phyloP scores from a whole-genome alignment of 345 rosid species.

The Eutrema japonicum region DNA sequence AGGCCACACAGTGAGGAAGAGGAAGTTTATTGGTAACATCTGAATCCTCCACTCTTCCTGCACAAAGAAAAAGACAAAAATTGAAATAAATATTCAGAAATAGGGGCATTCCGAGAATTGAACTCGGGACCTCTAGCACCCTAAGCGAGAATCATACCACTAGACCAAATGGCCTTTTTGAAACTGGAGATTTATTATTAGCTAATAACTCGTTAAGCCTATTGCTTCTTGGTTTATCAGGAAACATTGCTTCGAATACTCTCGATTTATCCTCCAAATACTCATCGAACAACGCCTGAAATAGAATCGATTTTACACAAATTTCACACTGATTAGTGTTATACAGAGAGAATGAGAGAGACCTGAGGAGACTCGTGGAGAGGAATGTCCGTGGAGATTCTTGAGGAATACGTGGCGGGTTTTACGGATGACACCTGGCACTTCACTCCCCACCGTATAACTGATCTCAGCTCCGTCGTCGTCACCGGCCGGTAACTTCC shows the following conservation, averaged over 20 bases:
- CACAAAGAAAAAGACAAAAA: conserved; percentile 1
- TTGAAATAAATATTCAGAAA: too few species aligned
- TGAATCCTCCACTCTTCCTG: conserved; percentile 90
- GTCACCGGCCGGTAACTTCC: conserved; percentile 31
- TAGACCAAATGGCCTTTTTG: conserved; percentile 74
- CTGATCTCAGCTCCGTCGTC: conserved; percentile 37
- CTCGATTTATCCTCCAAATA: conserved; percentile 81
- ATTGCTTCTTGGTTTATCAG: conserved; percentile 68
- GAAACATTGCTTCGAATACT: conserved; percentile 81
- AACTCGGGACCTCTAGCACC: conserved; percentile 88
- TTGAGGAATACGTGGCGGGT: conserved; percentile 67
- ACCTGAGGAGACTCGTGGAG: conserved; percentile 89
- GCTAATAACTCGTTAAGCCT: conserved; percentile 64
- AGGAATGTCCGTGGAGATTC: conserved; percentile 75
- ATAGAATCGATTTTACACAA: background rate
- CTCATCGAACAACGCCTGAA: conserved; percentile 80
- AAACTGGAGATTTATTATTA: background rate
- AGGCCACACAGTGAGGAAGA: conserved; percentile 77
- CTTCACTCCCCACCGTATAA: conserved; percentile 41
- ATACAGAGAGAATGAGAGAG: conserved; percentile 18
- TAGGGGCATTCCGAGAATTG: conserved; percentile 74
- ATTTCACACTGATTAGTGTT: background rate
- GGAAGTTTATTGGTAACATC: conserved; percentile 82
- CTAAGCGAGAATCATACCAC: conserved; percentile 94
- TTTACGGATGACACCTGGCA: conserved; percentile 43